Base-by-base conservation (phyloP, 2,329 filamentous ascomycete genomes). In the Epicoccum sorghinum region DNA sequence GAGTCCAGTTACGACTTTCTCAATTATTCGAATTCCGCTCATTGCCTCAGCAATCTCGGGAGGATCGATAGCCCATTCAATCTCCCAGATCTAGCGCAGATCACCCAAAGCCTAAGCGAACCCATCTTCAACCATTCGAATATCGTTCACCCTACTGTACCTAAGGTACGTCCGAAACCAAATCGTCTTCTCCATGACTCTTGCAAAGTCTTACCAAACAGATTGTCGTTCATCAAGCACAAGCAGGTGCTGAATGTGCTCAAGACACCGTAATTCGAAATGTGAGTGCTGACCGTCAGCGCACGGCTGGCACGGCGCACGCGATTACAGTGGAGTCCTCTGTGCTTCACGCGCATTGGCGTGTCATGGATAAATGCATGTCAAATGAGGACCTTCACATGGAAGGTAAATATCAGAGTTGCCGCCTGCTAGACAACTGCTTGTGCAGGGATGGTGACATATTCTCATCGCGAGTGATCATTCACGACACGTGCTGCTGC, bases 1-100 rank as follows among this genome's bases (percentile, higher is more conserved):
- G 33, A 33, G 7, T 2, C 12, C 42, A 24, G 27, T 9, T 29
- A 7, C 27, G 6, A 29, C 27, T 9, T 29, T 7, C 13, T 5
- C 10, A 33, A 33, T 13, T 24, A 4, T 35, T 27, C 33, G 10
- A 24, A 48, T 35, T 4, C 18, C 30, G 24, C 29, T 41, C 37
- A 45, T 40, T 45, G 45, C 18, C 43, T 27, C 23, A 32, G 25
- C 29, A 24, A 37, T 49, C 12, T 25, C 46, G 45, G 45, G 22
- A 54, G 36, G 52, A 49, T 49, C 45, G 24, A 33, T 18, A 54
- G 39, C 40, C 29, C 52, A 40, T 49, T 12, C 10, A 33, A 33
- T 13, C 29, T 45, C 42, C 41, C 27, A 12, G 4, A 25, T 5
- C 36, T 54, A 54, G 52, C 40, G 52, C 45, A 41, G 45, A 49